Evolutionary conservation across 176 grass and related monocot species (phyloP).

Genomic region (Avena sativa): DNA sequence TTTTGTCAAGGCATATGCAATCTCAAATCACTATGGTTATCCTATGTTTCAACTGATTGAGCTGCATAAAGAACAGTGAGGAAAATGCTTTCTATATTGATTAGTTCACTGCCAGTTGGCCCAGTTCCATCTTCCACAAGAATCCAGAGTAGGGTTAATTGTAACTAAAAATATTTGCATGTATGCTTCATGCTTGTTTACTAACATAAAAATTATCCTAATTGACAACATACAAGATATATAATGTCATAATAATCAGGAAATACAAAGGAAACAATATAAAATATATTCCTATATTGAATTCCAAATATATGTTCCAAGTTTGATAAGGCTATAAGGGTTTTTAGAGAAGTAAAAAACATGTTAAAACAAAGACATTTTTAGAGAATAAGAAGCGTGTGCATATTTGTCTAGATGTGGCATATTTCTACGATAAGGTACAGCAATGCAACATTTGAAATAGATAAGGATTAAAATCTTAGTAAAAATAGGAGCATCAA

Average conservation of each 20-base stretch:
- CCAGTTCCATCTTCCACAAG: slow-evolving; percentile 18
- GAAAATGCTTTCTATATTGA: background rate
- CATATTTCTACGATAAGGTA: slow-evolving; percentile 16
- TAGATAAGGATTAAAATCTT: background rate
- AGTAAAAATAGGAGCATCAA: background rate
- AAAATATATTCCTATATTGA: background rate
- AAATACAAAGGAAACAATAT: background rate
- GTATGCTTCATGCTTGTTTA: too few relatives aligned
- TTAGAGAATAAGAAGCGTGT: background rate
- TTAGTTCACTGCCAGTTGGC: background rate
- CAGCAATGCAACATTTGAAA: background rate
- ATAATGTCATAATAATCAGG: background rate
- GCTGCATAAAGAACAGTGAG: slow-evolving; percentile 8
- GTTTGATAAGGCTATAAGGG: background rate
- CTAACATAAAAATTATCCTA: background rate
- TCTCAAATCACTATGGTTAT: background rate
- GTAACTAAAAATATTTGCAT: too few relatives aligned
- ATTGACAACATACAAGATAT: background rate
- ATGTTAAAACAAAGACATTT: background rate
- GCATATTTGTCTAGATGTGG: background rate
- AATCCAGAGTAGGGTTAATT: background rate
- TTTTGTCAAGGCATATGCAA: background rate
- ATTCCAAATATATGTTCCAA: background rate
- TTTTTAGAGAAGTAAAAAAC: slow-evolving; percentile 5
- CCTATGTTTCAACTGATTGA: background rate